Base-by-base conservation (phyloP, 495 filamentous ascomycete species). In the Neurospora sp. region DNA sequence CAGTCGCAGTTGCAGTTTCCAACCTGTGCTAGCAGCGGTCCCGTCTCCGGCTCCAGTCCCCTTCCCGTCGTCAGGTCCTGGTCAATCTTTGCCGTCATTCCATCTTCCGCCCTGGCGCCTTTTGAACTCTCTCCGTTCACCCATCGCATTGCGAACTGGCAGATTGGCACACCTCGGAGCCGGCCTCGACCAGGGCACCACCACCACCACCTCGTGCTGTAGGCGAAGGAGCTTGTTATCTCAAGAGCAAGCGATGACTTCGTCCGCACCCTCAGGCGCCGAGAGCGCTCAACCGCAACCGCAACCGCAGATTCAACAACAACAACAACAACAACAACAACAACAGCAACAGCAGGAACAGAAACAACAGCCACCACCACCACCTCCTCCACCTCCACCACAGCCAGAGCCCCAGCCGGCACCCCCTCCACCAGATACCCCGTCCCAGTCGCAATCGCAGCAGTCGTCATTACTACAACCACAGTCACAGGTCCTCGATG, bases 141-240 rank as follows among this genome's bases (percentile, higher is more conserved):
- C 59, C 31, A 40, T 39, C 39, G 43, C 72, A 74, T 69, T 45
- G 48, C 71, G 31, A 54, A 38, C 42, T 38, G 69, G 38, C 69
- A 48, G 24, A 38, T 24, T 40, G 69, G 39, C 69, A 21, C 31
- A 24, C 71, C 71, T 21, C 31, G 21, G 31, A 43, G 17, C 34
- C 28, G 45, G 59, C 71, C 71, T 66, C 69, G 62, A 69, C 70
- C 54, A 38, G 59, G 72, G 73, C 74, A 74, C 66, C 54, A 34
- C 54, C 7, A 66, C 54, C 54, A 66, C 54, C 7, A 66, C 54
- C 28, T 31, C 54, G 54, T 13, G 13, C 54, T 66, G 54, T 70
- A 75, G 80, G 78, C 80, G 79, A 79, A 81, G 80, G 80, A 81
- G 80, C 80, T 80, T 80, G 79, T 77, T 34, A 5, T 15, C 11